phyloP scores from a whole-genome alignment of 768 basidiomycete species.

The Lactarius akahatsu region DNA sequence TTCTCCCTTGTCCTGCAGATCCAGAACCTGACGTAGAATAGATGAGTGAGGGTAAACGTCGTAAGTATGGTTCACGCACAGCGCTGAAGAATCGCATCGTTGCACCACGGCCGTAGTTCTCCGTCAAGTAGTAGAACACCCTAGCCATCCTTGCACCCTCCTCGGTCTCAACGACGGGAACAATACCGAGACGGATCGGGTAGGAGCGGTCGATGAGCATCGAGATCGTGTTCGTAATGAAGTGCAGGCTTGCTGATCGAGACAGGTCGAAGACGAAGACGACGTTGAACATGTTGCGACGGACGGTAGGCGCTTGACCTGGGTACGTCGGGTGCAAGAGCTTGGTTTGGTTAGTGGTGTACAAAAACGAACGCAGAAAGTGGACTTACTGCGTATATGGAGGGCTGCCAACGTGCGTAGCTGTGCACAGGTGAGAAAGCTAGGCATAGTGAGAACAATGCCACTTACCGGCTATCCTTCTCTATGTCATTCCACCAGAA shows the following conservation, averaged over 20 bases:
- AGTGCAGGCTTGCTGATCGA: constrained; percentile 52
- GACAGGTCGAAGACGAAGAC: constrained; percentile 82
- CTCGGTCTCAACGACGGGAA: constrained; percentile 61
- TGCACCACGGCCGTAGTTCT: constrained; percentile 12
- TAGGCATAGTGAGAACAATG: constrained; percentile 17
- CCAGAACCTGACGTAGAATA: constrained; percentile 4
- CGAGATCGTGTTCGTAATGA: constrained; percentile 62
- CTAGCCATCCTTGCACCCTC: constrained; percentile 40
- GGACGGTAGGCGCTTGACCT: constrained; percentile 73
- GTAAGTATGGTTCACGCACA: neutral
- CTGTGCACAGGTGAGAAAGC: constrained; percentile 33
- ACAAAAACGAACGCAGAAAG: neutral
- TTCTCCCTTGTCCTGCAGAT: neutral
- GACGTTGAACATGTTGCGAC: constrained; percentile 80
- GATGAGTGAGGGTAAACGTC: neutral
- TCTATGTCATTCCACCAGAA: constrained; percentile 92
- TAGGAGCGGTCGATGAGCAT: constrained; percentile 70
- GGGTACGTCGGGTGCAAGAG: constrained; percentile 78
- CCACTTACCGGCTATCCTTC: constrained; percentile 65
- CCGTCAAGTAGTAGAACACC: constrained; percentile 37
- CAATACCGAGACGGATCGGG: constrained; percentile 84
- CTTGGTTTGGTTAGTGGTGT: constrained; percentile 39
- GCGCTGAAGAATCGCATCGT: constrained; percentile 15
- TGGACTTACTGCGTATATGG: constrained; percentile 46
- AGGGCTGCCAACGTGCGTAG: constrained; percentile 53